phyloP scores from a whole-genome alignment of 208 protist genomes.

The Leishmania tarentolae region DNA sequence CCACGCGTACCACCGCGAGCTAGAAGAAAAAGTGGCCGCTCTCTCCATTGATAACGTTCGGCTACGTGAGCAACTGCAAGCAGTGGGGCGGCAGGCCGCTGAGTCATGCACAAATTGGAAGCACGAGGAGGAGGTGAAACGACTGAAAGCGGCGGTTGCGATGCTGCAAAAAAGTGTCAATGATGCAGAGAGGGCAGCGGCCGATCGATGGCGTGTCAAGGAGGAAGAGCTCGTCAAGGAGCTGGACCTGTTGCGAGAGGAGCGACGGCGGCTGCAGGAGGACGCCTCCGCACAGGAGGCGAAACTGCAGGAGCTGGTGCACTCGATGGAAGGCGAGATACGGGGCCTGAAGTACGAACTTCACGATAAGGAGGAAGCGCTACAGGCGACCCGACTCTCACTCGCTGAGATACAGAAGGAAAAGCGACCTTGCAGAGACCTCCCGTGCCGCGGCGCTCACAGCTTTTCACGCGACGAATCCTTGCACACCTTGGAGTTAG shows the following conservation, averaged over 20 bases:
- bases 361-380: conserved; percentile 19
- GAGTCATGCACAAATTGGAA: conserved; percentile 13
- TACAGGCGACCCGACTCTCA: conserved; percentile 17
- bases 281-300: conserved; percentile 33
- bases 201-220: conserved; percentile 43
- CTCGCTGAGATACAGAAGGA: not conserved
- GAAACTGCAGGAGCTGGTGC: conserved; percentile 39
- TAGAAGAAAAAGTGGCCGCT: conserved; percentile 36
- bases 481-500: not conserved
- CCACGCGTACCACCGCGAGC: not conserved
- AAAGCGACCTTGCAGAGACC: not conserved
- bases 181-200: conserved; percentile 28
- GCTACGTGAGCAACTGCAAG: conserved; percentile 42
- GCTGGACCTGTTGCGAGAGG: conserved; percentile 59
- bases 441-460: not conserved
- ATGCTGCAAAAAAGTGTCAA: conserved; percentile 15
- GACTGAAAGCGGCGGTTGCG: conserved; percentile 37
- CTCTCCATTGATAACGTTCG: conserved; percentile 54
- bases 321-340: conserved; percentile 43
- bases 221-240: conserved; percentile 67
- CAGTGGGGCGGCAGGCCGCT: conserved; percentile 39
- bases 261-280: conserved; percentile 35
- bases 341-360: conserved; percentile 18
- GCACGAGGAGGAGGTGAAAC: conserved; percentile 72
- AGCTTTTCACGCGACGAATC: too few species aligned